Conservation (phyloP, 306 rosid species). For the Cucurbita maxima region DNA sequence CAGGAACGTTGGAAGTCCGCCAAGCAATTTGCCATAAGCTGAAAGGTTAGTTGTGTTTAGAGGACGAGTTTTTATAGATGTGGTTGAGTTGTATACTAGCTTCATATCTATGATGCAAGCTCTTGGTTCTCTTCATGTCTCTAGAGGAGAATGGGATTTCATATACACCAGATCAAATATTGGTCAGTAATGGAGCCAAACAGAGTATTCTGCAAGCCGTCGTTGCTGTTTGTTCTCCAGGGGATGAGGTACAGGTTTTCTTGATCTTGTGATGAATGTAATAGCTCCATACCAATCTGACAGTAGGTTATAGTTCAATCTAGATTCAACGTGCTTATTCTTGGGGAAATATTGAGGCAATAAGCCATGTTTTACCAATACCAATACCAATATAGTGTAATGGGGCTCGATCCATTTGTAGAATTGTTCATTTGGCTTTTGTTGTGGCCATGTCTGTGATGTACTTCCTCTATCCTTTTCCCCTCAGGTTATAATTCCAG, state of each 20-base stretch:
- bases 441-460: not conserved
- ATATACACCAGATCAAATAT: constrained; percentile 65
- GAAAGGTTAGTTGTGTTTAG: constrained; percentile 35
- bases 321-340: not conserved
- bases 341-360: not conserved
- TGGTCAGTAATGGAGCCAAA: constrained; percentile 93
- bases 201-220: constrained; percentile 72
- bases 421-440: not conserved
- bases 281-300: not conserved
- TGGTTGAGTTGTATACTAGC: not conserved
- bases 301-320: not conserved
- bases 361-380: not conserved
- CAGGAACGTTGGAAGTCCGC: constrained; percentile 66
- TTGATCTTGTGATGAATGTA: not conserved
- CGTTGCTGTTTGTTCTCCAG: constrained; percentile 79
- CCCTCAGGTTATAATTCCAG: constrained; percentile 83
- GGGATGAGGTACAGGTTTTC: constrained; percentile 51
- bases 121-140: constrained; percentile 7
- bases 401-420: not conserved
- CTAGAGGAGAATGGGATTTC: constrained; percentile 80
- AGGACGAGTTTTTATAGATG: not conserved
- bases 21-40: constrained; percentile 80
- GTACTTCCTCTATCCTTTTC: not conserved
- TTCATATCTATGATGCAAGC: not conserved
- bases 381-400: not conserved